Evolutionary conservation across 192 early-diverging fungal genomes (phyloP).

Genomic region (Umbelopsis isabellina): DNA sequence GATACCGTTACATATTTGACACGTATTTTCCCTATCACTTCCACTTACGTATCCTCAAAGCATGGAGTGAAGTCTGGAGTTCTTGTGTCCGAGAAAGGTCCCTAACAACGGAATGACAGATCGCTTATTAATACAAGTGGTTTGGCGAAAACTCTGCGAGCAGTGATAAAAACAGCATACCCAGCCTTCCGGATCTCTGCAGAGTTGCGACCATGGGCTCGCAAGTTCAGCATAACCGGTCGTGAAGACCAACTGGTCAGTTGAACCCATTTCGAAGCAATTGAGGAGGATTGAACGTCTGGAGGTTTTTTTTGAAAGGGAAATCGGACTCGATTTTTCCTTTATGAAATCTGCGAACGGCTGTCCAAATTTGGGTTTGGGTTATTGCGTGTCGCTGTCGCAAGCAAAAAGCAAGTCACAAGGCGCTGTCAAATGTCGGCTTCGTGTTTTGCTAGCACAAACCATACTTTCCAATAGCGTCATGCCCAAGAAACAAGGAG

Average conservation of each 20-base stretch:
- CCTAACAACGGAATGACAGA: constrained; percentile 17
- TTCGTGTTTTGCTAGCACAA: not conserved
- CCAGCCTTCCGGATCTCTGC: constrained; percentile 49
- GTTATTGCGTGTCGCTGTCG: constrained; percentile 1
- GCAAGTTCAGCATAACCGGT: not conserved
- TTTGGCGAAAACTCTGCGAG: not conserved
- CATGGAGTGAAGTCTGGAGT: constrained; percentile 53
- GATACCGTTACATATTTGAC: not conserved
- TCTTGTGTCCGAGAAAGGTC: constrained; percentile 46
- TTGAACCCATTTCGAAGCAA: not conserved
- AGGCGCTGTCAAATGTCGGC: no score
- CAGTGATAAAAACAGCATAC: constrained; percentile 18
- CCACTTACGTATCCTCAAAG: constrained; percentile 49
- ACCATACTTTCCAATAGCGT: not conserved
- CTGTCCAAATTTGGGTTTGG: constrained; percentile 3
- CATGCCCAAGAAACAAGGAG: constrained; percentile 33
- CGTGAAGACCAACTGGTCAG: constrained; percentile 3
- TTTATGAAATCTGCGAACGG: no score
- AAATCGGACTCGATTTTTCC: no score
- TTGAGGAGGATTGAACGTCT: not conserved
- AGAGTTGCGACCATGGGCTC: constrained; percentile 26
- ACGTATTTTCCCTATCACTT: not conserved
- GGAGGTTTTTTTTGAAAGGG: not conserved
- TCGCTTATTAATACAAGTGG: not conserved
- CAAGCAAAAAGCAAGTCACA: no score